Base-by-base conservation (phyloP, 2,329 filamentous ascomycete species). In the Fusarium beomiforme region DNA sequence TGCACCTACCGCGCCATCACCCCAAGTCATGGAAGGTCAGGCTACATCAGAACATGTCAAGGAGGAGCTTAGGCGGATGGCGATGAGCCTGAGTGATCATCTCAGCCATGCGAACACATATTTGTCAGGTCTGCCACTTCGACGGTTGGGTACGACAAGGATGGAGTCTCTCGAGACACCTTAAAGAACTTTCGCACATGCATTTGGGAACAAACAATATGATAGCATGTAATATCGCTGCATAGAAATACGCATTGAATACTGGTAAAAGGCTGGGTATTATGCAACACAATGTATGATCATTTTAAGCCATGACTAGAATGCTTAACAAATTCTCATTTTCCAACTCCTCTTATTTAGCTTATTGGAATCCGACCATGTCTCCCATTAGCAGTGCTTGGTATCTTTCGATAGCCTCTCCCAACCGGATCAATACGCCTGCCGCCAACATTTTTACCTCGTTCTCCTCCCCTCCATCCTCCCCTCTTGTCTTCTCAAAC, bases 371-470 rank as follows among this genome's bases (percentile, higher is more conserved):
- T 3, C 81, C 83, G 53, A 89, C 83, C 82, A 89, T 79, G 67
- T 93, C 88, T 3, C 94, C 94, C 83, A 96, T 88, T 75, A 97
- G 80, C 63, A 93, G 79, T 61, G 90, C 88, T 80, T 95, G 92
- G 78, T 94, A 94, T 80, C 90, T 92, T 77, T 97, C 93, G 71
- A 95, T 90, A 12, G 93, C 90, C 80, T 98, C 95, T 49, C 91
- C 88, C 72, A 94, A 85, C 77, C 91, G 91, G 36, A 98, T 88
- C 74, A 97, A 80, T 53, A 94, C 90, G 0, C 91, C 92, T 0
- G 93, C 93, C 8, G 93, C 91, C 75, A 96, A 77, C 83, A 90
- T 93, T 83, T 94, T 92, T 34, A 95, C 89, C 68, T 92, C 90
- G 64, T 92, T 93, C 78, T 96, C 93, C 78, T 97, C 92, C 39